Base-by-base conservation (phyloP, 2,329 filamentous ascomycete genomes). In the Fusarium neocosmosporiellum region DNA sequence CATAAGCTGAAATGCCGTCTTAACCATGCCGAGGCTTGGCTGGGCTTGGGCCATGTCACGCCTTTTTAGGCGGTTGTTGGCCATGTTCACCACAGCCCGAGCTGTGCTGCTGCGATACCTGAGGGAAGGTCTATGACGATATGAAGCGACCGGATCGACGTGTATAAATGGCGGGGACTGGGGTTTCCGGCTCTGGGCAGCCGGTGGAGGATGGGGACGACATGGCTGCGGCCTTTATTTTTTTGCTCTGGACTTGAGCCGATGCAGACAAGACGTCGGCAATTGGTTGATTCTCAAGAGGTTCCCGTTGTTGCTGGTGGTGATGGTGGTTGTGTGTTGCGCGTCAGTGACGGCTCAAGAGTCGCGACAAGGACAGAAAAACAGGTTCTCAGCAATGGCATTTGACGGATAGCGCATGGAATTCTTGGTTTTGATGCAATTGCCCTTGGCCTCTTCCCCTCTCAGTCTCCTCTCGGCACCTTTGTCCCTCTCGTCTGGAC, bases 91-190 rank as follows among this genome's bases (percentile, higher is more conserved):
- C 18, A 20, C 27, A 39, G 33, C 22, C 46, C 11, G 31, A 66
- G 41, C 33, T 63, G 54, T 37, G 48, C 58, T 60, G 48, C 39
- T 50, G 59, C 68, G 68, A 69, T 74, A 64, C 41, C 27, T 58
- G 36, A 60, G 54, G 16, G 39, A 65, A 62, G 58, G 59, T 74
- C 72, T 74, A 74, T 74, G 72, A 74, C 72, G 72, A 70, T 72
- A 59, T 70, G 11, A 33, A 55, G 31, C 39, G 59, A 64, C 61
- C 33, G 39, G 71, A 72, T 74, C 67, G 65, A 39, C 68, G 58
- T 64, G 63, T 36, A 31, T 46, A 33, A 48, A 33, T 63, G 39
- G 39, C 54, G 55, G 68, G 39, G 71, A 59, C 65, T 63, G 71
- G 71, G 62, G 62, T 54, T 57, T 63, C 57, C 48, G 22, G 59